phyloP scores from a whole-genome alignment of 2,329 filamentous ascomycete genomes.

The Ophiostoma fasciatum region DNA sequence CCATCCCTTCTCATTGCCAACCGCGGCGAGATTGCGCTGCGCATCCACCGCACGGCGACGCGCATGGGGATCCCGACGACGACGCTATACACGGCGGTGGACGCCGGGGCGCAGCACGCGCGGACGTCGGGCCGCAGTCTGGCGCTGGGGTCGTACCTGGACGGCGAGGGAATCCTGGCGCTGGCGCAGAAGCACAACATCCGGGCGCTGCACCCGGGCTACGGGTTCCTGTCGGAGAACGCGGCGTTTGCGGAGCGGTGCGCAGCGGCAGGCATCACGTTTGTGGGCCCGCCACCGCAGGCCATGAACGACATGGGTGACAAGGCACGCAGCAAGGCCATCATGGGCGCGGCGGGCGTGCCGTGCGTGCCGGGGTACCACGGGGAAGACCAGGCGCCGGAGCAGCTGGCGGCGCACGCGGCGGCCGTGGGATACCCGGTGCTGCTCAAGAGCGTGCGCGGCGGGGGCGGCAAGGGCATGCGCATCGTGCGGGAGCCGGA shows the following conservation, averaged over 20 bases:
- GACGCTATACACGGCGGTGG: slow-evolving; percentile 87
- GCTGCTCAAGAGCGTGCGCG: slow-evolving; percentile 65
- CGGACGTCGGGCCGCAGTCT: slow-evolving; percentile 70
- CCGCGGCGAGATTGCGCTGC: slow-evolving; percentile 88
- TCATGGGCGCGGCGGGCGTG: slow-evolving; percentile 90
- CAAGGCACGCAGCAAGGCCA: slow-evolving; percentile 86
- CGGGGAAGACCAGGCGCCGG: slow-evolving; percentile 61
- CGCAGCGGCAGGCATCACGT: slow-evolving; percentile 77
- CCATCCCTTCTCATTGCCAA: slow-evolving; percentile 87
- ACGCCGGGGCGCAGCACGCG: slow-evolving; percentile 77
- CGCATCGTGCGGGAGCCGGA: slow-evolving; percentile 53
- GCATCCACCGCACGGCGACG: slow-evolving; percentile 77
- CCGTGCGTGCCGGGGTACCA: slow-evolving; percentile 96
- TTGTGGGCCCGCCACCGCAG: slow-evolving; percentile 76
- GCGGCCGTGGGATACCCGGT: slow-evolving; percentile 55
- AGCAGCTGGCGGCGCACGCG: slow-evolving; percentile 46
- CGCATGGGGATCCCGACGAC: slow-evolving; percentile 85
- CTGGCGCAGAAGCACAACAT: slow-evolving; percentile 78
- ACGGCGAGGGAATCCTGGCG: slow-evolving; percentile 81
- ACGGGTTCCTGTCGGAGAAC: slow-evolving; percentile 93
- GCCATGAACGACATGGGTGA: slow-evolving; percentile 86
- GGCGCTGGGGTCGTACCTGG: slow-evolving; percentile 78
- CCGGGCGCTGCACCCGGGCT: slow-evolving; percentile 86
- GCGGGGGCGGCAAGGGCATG: slow-evolving; percentile 76
- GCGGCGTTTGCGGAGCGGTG: slow-evolving; percentile 78